These are phyloP conservation scores for Wickerhamomyces chaumierensis DNA, from an alignment of 805 yeast genomes.

Conservation along the genomic window DNA sequence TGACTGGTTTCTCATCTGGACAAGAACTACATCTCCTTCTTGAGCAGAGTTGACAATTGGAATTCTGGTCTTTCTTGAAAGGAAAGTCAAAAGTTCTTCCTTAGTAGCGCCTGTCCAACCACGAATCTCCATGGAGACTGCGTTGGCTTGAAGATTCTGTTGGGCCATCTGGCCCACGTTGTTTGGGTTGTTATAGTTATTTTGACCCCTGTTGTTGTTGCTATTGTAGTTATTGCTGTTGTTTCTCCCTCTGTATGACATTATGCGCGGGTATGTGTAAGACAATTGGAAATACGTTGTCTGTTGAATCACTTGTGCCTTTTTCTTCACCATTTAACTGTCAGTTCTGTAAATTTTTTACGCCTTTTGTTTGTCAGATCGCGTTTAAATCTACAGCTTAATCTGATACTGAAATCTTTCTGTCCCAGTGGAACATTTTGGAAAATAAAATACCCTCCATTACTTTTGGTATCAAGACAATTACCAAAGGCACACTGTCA, in stretches of 20 bases:
- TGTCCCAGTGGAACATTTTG: too few species aligned
- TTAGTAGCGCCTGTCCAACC: slow-evolving; percentile 79
- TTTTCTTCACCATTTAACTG: too few species aligned
- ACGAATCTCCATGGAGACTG: slow-evolving; percentile 45
- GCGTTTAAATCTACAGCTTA: too few species aligned
- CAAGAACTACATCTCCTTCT: slow-evolving; percentile 48
- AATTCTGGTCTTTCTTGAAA: slow-evolving; percentile 56
- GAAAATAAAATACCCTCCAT: too few species aligned
- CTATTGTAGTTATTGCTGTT: background rate
- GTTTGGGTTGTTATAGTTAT: slow-evolving; percentile 3
- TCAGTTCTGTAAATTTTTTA: too few species aligned
- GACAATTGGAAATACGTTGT: too few species aligned
- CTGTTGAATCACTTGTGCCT: too few species aligned
- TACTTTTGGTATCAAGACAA: too few species aligned
- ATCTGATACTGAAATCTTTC: too few species aligned
- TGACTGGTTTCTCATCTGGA: slow-evolving; percentile 37
- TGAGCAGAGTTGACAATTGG: slow-evolving; percentile 40
- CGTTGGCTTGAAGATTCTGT: slow-evolving; percentile 14
- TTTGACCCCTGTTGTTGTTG: background rate
- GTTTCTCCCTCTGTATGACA: slow-evolving; percentile 1
- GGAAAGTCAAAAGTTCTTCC: slow-evolving; percentile 57
- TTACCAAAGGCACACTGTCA: too few species aligned
- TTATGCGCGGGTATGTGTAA: too few species aligned
- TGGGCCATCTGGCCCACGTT: slow-evolving; percentile 10
- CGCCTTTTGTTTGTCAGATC: too few species aligned